Base-by-base conservation (phyloP, 805 yeast genomes). In the Yamadazyma tumulicola region DNA sequence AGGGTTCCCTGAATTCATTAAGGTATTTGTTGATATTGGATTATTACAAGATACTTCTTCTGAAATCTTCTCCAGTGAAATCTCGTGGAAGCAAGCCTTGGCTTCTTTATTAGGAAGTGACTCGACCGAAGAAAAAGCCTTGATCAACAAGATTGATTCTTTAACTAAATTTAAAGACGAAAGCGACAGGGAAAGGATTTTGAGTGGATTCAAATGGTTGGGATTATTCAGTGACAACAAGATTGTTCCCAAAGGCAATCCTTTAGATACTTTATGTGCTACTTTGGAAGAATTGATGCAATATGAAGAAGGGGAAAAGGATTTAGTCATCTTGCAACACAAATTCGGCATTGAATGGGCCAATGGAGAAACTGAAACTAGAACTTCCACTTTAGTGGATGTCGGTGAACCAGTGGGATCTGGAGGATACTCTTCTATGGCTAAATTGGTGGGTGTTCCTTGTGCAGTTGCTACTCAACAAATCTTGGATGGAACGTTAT, bases 1-100 rank as follows among this genome's bases (percentile, higher is more conserved):
- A 71, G 98, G 98, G 32, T 93, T 93, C 91, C 96, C 97, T 41
- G 96, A 91, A 70, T 91, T 93, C 62, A 81, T 89, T 62, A 89
- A 89, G 71, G 97, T 83, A 29, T 75, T 93, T 32, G 97, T 93
- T 39, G 97, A 91, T 65, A 67, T 88, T 51, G 97, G 96, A 17
- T 81, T 93, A 76, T 74, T 93, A 58, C 80, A 78, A 59, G 98
- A 93, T 50, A 81, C 77, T 19, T 75, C 75, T 45, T 61, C 65
- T 43, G 81, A 76, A 41, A 66, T 72, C 45, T 79, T 89, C 66
- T 53, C 73, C 40, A 55, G 67, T 38, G 56, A 65, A 35, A 64
- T 72, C 39, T 72, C 95, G 31, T 93, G 98, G 98, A 89, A 86
- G 47, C 85, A 87, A 39, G 96, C 95, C 39, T 62, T 87, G 37